Evolutionary conservation across 169 alveolate species (phyloP), one percentile per base, ranked within the genome.

Genomic region (Plasmodium sp.): DNA sequence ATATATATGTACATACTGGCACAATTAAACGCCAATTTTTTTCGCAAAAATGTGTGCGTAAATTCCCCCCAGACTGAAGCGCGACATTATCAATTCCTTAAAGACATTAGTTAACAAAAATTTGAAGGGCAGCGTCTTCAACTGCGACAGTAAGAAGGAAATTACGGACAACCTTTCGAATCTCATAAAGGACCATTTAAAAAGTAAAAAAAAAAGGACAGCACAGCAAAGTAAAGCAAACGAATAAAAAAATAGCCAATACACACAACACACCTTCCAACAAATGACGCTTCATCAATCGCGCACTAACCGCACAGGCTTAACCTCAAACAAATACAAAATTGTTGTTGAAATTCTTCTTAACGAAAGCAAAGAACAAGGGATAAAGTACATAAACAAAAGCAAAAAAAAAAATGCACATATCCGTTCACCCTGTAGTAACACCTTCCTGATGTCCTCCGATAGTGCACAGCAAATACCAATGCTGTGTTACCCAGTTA

Each of bases 301-400:
- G 33, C 58, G 27, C 62, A 86, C 67, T 18, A 75, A 86, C 43
- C 54, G 12, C 67, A 33, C 81, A 86, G 93, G 43, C 34, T 75
- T 86, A 86, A 86, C 93, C 33, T 45, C 84, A 75, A 77, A 86
- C 43, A 48, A 54, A 51, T 86, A 86, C 58, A 86, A 86, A 86
- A 79, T 86, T 22, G 48, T 86, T 39, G 85, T 86, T 74, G 93
- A 86, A 58, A 77, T 86, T 75, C 85, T 86, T 54, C 85, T 86
- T 22, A 86, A 86, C 54, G 93, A 86, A 54, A 86, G 67, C 33
- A 86, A 77, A 34, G 93, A 71, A 14, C 93, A 86, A 77, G 93
- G 93, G n/a, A 56, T 86, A 33, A 86, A 86, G 93, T 86, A 79
- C 51, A 79, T 22, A 72, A 2, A 43, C 43, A 16, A 22, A 74